Evolutionary conservation across 2,329 filamentous ascomycete genomes (phyloP).

Genomic region (Tolypocladium paradoxum): DNA sequence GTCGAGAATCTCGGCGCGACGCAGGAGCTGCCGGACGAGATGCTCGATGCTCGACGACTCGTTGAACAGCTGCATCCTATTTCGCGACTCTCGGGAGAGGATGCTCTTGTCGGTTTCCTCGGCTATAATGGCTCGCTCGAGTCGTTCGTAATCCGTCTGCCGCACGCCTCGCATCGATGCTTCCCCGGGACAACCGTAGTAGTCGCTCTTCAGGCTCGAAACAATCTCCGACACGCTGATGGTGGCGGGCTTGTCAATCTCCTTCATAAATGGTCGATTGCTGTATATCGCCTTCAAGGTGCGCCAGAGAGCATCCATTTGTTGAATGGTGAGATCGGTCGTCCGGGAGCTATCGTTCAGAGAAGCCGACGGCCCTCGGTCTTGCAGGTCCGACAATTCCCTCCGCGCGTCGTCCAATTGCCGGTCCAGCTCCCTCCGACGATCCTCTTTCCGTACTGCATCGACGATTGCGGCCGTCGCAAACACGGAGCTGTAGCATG

Average conservation of each 20-base stretch:
- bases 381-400: conserved; percentile 29
- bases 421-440: conserved; percentile 49
- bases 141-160: conserved; percentile 16
- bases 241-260: conserved; percentile 19
- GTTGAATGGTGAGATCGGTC: conserved; percentile 10
- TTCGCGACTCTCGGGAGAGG: conserved; percentile 12
- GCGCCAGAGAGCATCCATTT: conserved; percentile 22
- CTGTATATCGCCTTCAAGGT: conserved; percentile 18
- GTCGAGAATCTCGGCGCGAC: conserved; percentile 14
- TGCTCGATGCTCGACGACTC: conserved; percentile 15
- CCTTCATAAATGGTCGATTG: conserved; percentile 25
- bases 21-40: conserved; percentile 19
- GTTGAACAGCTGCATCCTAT: conserved; percentile 14
- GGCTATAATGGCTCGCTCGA: conserved; percentile 16
- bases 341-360: conserved; percentile 4
- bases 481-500: conserved; percentile 57
- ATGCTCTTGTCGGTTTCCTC: conserved; percentile 16
- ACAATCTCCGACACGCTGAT: conserved; percentile 16
- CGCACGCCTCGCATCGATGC: conserved; percentile 10
- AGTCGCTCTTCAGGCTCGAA: conserved; percentile 13
- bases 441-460: conserved; percentile 44
- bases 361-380: conserved; percentile 15
- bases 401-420: conserved; percentile 45
- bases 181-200: conserved; percentile 16
- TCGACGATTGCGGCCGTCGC: conserved; percentile 55